Evolutionary conservation across 2,329 filamentous ascomycete genomes (phyloP).

Genomic region (Penicillium sp.): DNA sequence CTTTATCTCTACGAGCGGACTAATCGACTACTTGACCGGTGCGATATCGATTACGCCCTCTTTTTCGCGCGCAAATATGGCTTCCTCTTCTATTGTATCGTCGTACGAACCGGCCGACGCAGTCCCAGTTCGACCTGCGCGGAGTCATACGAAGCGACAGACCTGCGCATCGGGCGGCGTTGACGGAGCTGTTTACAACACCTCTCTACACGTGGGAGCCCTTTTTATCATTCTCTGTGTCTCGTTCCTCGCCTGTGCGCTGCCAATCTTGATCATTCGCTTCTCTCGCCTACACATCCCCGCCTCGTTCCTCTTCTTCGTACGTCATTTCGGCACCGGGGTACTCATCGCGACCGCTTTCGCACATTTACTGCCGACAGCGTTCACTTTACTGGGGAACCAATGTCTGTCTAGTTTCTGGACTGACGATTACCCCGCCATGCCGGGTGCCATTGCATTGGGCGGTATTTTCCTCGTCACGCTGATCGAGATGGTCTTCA

Average conservation of each 20-base stretch:
- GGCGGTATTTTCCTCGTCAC: conserved; percentile 51
- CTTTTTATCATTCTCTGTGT: conserved; percentile 66
- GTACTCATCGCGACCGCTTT: conserved; percentile 87
- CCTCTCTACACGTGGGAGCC: conserved; percentile 66
- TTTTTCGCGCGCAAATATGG: conserved; percentile 1
- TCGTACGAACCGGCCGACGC: neutral
- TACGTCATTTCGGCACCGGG: conserved; percentile 79
- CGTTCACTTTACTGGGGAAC: conserved; percentile 53
- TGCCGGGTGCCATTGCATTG: conserved; percentile 55
- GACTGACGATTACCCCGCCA: conserved; percentile 52
- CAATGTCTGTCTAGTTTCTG: conserved; percentile 61
- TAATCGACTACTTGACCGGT: conserved; percentile 17
- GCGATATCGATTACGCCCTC: neutral
- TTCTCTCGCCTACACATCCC: conserved; percentile 63
- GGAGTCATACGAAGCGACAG: conserved; percentile 24
- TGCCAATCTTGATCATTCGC: conserved; percentile 68
- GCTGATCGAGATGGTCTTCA: conserved; percentile 63
- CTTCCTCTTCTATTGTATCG: neutral
- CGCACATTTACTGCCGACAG: conserved; percentile 74
- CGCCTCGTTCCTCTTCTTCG: conserved; percentile 47
- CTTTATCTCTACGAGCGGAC: conserved; percentile 29
- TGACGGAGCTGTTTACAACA: conserved; percentile 58
- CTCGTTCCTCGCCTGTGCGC: conserved; percentile 62
- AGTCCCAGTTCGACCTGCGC: neutral
- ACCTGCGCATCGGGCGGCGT: conserved; percentile 34